Evolutionary conservation across 805 yeast genomes (phyloP).

Genomic region (Wickerhamiella azymoides): DNA sequence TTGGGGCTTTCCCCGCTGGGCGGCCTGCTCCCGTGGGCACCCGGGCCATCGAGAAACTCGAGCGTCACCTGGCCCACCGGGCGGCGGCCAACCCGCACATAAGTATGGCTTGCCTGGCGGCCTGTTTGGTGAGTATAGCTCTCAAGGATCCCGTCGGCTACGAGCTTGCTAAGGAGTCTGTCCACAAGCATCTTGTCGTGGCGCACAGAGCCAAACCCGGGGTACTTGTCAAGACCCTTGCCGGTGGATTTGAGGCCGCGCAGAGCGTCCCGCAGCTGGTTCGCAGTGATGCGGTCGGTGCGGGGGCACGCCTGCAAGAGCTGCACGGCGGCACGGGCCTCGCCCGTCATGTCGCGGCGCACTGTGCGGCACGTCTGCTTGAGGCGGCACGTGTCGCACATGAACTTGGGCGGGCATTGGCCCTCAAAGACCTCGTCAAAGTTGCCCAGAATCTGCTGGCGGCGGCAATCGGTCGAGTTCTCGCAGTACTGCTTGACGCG

Average conservation of each 20-base stretch:
- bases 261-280: constrained; percentile 71
- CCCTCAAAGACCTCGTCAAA: constrained; percentile 54
- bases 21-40: too few relatives aligned
- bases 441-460: constrained; percentile 77
- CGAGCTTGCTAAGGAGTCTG: constrained; percentile 65
- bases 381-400: constrained; percentile 45
- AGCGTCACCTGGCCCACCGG: not conserved
- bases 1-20: too few relatives aligned
- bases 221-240: constrained; percentile 45
- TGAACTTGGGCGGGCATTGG: constrained; percentile 42
- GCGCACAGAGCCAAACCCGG: constrained; percentile 61
- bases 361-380: constrained; percentile 1
- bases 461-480: constrained; percentile 76
- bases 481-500: constrained; percentile 88
- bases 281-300: constrained; percentile 47
- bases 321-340: constrained; percentile 44
- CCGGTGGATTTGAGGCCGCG: constrained; percentile 58
- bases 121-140: constrained; percentile 29
- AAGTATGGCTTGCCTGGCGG: not conserved
- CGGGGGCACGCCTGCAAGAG: constrained; percentile 48
- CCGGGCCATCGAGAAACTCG: constrained; percentile 2
- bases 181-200: constrained; percentile 60
- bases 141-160: constrained; percentile 47
- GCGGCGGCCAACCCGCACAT: not conserved
- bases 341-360: constrained; percentile 15